Evolutionary conservation across 2,329 filamentous ascomycete genomes (phyloP), one percentile per base, ranked within the genome.

Genomic region (Venturia asperata): DNA sequence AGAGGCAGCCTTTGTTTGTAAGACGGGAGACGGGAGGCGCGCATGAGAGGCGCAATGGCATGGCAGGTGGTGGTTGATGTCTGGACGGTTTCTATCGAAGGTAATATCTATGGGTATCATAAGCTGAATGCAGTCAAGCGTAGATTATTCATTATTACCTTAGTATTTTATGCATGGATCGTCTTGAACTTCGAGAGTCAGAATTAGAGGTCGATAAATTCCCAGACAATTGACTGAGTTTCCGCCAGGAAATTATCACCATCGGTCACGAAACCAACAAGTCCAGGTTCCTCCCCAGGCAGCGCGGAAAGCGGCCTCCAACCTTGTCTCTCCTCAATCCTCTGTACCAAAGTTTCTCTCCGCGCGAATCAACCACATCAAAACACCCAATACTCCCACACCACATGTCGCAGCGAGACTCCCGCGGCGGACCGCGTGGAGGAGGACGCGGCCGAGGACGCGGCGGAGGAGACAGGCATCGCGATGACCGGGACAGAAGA

Each of bases 21-120:
- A 61, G 60, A 45, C 37, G 24, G 60, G 42, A 43, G n/a, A 45
- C 60, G 9, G 60, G 42, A 43, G n/a, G n/a, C 27, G 37, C 37
- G 60, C 60, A 61, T 61, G 60, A 24, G 52, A 58, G 30, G 10
- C 27, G 52, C 52, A 58, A 58, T 58, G 52, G 30, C 52, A 58
- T 58, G 52, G 27, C 30, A 34, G 52, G 5, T 37, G 52, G 30
- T 34, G 52, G 27, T 15, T 37, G 52, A 4, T 39, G 52, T 37
- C 15, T 37, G 5, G 15, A 47, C 3, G 27, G 21, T n/a, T 19
- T 11, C 17, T n/a, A 58, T 58, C 19, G 9, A 5, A 5, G 52
- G 15, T n/a, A 34, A 19, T 34, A 55, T 34, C 30, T 52, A 34
- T 30, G 49, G 6, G 17, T 49, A 49, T 49, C 10, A 2, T 11